Percentiles rank a stretch among this genome's conserved stretches.
Evolutionary conservation across 179 eudicot genomes (phyloP).

Genomic region (Gypsophila paniculata): DNA sequence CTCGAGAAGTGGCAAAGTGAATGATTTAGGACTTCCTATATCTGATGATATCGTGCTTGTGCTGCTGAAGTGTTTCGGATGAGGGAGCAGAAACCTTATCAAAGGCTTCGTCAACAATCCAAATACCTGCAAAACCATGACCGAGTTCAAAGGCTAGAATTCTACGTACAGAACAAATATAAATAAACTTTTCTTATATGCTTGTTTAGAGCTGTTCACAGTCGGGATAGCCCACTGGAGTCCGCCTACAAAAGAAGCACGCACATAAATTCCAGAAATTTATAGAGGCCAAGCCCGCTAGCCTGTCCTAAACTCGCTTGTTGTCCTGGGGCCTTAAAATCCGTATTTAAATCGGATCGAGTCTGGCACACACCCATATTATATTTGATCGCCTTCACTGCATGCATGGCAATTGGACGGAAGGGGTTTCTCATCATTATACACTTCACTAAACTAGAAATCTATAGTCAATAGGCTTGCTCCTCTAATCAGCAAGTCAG

Average conservation of each 20-base stretch:
- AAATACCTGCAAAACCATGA: conserved; percentile 45
- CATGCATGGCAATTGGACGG: not conserved
- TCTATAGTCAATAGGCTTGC: no score
- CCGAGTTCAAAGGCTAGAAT: not conserved
- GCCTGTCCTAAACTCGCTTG: no score
- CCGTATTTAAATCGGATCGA: no score
- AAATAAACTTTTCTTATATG: not conserved
- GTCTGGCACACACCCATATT: no score
- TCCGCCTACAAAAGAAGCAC: no score
- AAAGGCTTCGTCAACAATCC: conserved; percentile 72
- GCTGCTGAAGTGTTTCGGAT: conserved; percentile 31
- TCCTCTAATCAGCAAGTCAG: no score
- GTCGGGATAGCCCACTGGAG: no score
- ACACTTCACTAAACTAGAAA: no score
- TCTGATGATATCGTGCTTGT: conserved; percentile 42
- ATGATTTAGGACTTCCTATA: conserved; percentile 42
- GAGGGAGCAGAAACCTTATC: conserved; percentile 45
- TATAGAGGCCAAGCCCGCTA: no score
- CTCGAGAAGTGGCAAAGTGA: conserved; percentile 46
- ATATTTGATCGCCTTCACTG: no score
- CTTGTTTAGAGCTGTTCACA: not conserved
- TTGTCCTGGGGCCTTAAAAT: no score
- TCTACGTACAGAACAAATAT: not conserved
- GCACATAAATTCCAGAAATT: no score
- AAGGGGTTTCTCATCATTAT: not conserved